A percentile compares a stretch with the other conserved stretches of the same genome.
Evolutionary conservation across 2,329 filamentous ascomycete genomes (phyloP).

Genomic region (Sordariomycetes sp.): DNA sequence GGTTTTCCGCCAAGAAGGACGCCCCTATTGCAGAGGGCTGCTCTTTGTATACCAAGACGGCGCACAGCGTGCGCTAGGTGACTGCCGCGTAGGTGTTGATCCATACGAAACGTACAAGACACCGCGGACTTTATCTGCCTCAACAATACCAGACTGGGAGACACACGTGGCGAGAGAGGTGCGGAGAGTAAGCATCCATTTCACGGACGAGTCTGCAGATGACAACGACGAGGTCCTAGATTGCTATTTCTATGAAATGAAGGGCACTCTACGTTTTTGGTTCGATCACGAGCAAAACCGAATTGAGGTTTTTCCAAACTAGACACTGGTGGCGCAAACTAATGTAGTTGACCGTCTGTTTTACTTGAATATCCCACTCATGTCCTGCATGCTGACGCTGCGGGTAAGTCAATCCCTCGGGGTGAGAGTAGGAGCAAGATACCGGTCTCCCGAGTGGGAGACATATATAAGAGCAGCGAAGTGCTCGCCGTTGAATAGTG

Average conservation of each 20-base stretch:
- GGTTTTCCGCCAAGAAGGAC: neutral
- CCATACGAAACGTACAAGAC: neutral
- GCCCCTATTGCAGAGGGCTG: neutral
- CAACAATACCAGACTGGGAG: too few species aligned
- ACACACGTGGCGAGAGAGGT: neutral
- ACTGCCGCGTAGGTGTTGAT: neutral
- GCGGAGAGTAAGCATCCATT: neutral
- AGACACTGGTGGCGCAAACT: neutral
- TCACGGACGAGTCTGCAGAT: neutral
- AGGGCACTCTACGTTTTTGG: neutral
- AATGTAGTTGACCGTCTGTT: neutral
- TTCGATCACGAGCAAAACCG: neutral
- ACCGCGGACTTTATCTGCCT: neutral
- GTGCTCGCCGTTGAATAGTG: neutral
- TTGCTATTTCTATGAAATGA: neutral
- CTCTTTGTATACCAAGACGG: neutral
- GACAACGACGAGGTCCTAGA: neutral
- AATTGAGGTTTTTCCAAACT: neutral
- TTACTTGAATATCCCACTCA: neutral
- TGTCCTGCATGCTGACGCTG: neutral
- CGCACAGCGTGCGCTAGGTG: neutral
- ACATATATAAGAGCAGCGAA: neutral
- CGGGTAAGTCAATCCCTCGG: neutral
- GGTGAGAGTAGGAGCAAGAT: neutral
- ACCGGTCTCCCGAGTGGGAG: neutral